Percentiles rank a stretch among this genome's conserved stretches.
phyloP scores from a whole-genome alignment of 2,329 filamentous ascomycete species.

The Trichoderma hamatum region DNA sequence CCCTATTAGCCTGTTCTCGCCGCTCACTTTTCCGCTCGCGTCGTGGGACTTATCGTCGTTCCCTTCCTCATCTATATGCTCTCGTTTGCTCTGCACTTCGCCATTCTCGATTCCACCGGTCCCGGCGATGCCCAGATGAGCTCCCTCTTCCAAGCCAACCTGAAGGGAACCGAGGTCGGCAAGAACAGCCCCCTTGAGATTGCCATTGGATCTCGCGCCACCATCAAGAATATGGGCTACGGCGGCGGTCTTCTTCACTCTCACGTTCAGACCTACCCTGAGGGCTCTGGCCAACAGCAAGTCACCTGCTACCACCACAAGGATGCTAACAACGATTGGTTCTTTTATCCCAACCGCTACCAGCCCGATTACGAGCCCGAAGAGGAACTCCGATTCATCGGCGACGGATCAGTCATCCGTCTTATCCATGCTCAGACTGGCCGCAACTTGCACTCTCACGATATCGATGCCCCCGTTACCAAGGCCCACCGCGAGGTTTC shows the following conservation, averaged over 20 bases:
- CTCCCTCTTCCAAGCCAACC: slow-evolving; percentile 96
- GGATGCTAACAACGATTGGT: slow-evolving; percentile 99
- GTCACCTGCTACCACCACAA: slow-evolving; percentile 99
- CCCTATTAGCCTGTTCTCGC: slow-evolving; percentile 61
- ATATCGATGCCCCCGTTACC: slow-evolving; percentile 83
- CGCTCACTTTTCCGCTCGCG: slow-evolving; percentile 77
- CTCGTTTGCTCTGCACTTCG: slow-evolving; percentile 93
- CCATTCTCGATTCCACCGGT: slow-evolving; percentile 88
- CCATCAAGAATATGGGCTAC: slow-evolving; percentile 99
- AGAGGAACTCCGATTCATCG: slow-evolving; percentile 70
- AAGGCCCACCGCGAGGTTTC: slow-evolving; percentile 94
- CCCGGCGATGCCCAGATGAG: slow-evolving; percentile 99
- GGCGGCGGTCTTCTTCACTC: slow-evolving; percentile 95
- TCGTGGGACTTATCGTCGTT: slow-evolving; percentile 84
- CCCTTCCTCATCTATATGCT: slow-evolving; percentile 92
- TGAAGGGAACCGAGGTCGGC: slow-evolving; percentile 90
- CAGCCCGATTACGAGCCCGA: slow-evolving; percentile 73
- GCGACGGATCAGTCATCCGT: slow-evolving; percentile 76
- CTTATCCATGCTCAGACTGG: slow-evolving; percentile 94
- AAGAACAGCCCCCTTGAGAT: slow-evolving; percentile 93
- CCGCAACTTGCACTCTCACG: slow-evolving; percentile 94
- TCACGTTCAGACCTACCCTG: slow-evolving; percentile 93
- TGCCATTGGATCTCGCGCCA: slow-evolving; percentile 84
- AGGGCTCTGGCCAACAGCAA: slow-evolving; percentile 92
- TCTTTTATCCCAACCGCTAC: slow-evolving; percentile 90